Evolutionary conservation across 2,329 filamentous ascomycete genomes (phyloP), one percentile per base, ranked within the genome.

Genomic region (Botrytis pseudocinerea): DNA sequence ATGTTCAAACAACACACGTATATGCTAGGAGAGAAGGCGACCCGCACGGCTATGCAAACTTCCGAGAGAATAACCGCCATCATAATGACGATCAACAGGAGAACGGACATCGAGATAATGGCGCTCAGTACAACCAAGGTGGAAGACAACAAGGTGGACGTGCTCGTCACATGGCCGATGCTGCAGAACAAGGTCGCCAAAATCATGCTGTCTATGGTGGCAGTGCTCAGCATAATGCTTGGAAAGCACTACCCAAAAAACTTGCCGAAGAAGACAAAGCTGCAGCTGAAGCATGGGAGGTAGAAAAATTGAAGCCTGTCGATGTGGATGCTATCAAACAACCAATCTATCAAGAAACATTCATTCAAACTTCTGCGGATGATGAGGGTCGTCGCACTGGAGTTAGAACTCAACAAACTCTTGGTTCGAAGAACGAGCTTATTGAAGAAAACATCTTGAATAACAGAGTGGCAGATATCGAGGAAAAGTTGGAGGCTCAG

Each of bases 321-420:
- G 68, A 76, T 48, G 54, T 68, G 14, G 68, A 74, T 35, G 51
- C 68, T 9, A 74, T 76, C 32, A 60, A 38, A 16, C 74, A 77
- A 25, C 78, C 78, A 14, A 65, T 68, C 4, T 76, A 79, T 54
- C 74, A 77, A 40, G 80, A 81, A 16, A 81, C 78, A 1, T 81
- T 79, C 71, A 78, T 79, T 35, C 74, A 81, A 71, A 79, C 77
- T 14, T 69, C 72, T 46, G 74, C 73, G 32, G 78, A 81, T 40
- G 78, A 76, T 75, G 83, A 83, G 72, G 74, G 71, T 16, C 71
- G 73, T 22, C 77, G 75, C 18, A 80, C 78, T 48, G 78, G 78
- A 25, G 66, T 74, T 4, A 76, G 69, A 68, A 42, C 71, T 14
- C 77, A 73, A 18, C 72, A 48, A 40, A 62, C 71, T 32, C 57